These are phyloP conservation scores for Aspergillus coremiiformis DNA, from an alignment of 495 filamentous ascomycete species.

Conservation along the genomic window DNA sequence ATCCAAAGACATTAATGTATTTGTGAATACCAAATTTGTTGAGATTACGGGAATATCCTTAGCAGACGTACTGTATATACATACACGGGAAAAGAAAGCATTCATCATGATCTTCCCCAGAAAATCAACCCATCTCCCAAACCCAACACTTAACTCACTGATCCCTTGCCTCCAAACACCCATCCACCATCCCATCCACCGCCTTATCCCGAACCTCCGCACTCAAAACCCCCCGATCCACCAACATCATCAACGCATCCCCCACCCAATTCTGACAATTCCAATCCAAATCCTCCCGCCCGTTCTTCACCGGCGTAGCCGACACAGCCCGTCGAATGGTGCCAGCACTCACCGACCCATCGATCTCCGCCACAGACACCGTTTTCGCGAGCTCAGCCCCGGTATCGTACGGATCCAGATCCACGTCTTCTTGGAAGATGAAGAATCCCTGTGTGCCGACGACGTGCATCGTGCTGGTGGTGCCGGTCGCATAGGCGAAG, in stretches of 20 bases:
- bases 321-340: slow-evolving; percentile 17
- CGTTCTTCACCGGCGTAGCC: slow-evolving; percentile 20
- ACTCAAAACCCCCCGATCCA: slow-evolving; percentile 18
- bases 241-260: slow-evolving; percentile 21
- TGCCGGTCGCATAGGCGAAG: slow-evolving; percentile 12
- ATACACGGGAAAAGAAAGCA: not conserved
- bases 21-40: not conserved
- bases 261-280: slow-evolving; percentile 33
- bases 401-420: slow-evolving; percentile 30
- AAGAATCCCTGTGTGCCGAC: slow-evolving; percentile 25
- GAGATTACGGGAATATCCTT: not conserved
- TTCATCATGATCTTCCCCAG: not conserved
- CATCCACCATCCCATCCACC: slow-evolving; percentile 25
- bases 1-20: not conserved
- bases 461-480: slow-evolving; percentile 19
- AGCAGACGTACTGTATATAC: not conserved
- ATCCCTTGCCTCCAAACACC: slow-evolving; percentile 22
- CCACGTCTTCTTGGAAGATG: slow-evolving; percentile 23
- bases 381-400: slow-evolving; percentile 49
- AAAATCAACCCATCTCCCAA: too few species aligned
- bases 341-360: slow-evolving; percentile 12
- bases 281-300: slow-evolving; percentile 22
- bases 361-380: slow-evolving; percentile 16
- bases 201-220: slow-evolving; percentile 11
- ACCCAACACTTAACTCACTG: too few species aligned